Conservation (phyloP, 2,329 filamentous ascomycete genomes). For the Xylaria sp. region DNA sequence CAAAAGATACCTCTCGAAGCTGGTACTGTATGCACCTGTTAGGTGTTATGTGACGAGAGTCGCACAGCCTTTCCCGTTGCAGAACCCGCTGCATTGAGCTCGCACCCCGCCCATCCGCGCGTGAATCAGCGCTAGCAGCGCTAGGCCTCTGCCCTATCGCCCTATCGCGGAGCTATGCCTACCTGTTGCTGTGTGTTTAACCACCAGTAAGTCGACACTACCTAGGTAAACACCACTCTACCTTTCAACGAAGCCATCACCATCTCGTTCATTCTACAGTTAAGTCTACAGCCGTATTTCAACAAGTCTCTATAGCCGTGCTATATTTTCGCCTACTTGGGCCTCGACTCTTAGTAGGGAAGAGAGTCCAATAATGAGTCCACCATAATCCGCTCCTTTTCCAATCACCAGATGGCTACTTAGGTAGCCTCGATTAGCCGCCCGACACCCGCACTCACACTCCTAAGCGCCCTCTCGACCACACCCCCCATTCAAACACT, state of each 20-base stretch:
- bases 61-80: conserved; percentile 24
- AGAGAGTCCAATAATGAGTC: conserved; percentile 13
- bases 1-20: neutral
- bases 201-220: neutral
- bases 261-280: neutral
- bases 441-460: conserved; percentile 35
- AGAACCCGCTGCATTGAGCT: conserved; percentile 11
- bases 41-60: conserved; percentile 19
- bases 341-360: conserved; percentile 10
- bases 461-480: conserved; percentile 44
- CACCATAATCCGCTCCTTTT: neutral
- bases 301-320: neutral
- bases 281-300: neutral
- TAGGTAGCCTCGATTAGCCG: conserved; percentile 46
- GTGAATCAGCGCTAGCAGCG: conserved; percentile 32
- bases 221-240: neutral
- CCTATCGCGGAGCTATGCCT: neutral
- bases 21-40: neutral
- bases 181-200: neutral
- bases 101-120: conserved; percentile 23
- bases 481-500: conserved; percentile 1
- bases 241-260: conserved; percentile 8
- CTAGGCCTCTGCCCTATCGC: conserved; percentile 25
- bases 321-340: neutral
- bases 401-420: conserved; percentile 41